Percentiles rank a stretch among this genome's conserved stretches.
These are phyloP conservation scores for Nitzschia sp. DNA, from an alignment of 108 stramenopile species.

Conservation along the genomic window DNA sequence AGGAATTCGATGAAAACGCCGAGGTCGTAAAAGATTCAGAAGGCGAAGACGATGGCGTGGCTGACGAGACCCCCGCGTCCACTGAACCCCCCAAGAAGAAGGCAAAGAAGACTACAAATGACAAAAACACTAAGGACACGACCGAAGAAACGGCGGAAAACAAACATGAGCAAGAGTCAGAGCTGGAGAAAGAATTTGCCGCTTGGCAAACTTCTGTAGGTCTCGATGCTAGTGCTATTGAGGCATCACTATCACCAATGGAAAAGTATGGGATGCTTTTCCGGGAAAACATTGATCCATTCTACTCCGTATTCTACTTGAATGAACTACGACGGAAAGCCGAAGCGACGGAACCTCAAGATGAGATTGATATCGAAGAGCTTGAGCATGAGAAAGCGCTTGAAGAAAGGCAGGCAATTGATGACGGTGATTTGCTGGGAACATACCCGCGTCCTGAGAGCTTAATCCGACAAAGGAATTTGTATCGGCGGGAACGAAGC, in stretches of 20 bases:
- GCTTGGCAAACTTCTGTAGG: constrained; percentile 89
- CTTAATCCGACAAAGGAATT: constrained; percentile 69
- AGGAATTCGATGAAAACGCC: constrained; percentile 84
- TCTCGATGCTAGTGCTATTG: constrained; percentile 68
- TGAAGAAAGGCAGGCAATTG: constrained; percentile 72
- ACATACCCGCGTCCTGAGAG: constrained; percentile 67
- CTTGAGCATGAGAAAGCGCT: constrained; percentile 62
- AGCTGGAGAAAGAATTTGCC: constrained; percentile 89
- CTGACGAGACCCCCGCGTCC: constrained; percentile 16
- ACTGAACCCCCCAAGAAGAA: constrained; percentile 28
- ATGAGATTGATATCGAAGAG: constrained; percentile 74
- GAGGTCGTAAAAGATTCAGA: constrained; percentile 53
- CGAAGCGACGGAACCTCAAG: constrained; percentile 37
- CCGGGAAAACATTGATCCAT: constrained; percentile 76
- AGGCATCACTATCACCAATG: constrained; percentile 69
- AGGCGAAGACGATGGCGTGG: constrained; percentile 46
- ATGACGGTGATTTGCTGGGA: constrained; percentile 77
- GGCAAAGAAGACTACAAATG: constrained; percentile 22
- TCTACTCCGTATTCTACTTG: constrained; percentile 68
- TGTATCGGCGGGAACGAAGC: constrained; percentile 74
- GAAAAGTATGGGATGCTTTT: constrained; percentile 71
- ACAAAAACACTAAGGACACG: constrained; percentile 9
- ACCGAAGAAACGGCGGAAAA: constrained; percentile 21
- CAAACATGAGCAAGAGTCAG: constrained; percentile 45
- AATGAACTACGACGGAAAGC: constrained; percentile 52